These are phyloP conservation scores for Prinsepia uniflora DNA, from an alignment of 306 rosid genomes.

Conservation along the genomic window DNA sequence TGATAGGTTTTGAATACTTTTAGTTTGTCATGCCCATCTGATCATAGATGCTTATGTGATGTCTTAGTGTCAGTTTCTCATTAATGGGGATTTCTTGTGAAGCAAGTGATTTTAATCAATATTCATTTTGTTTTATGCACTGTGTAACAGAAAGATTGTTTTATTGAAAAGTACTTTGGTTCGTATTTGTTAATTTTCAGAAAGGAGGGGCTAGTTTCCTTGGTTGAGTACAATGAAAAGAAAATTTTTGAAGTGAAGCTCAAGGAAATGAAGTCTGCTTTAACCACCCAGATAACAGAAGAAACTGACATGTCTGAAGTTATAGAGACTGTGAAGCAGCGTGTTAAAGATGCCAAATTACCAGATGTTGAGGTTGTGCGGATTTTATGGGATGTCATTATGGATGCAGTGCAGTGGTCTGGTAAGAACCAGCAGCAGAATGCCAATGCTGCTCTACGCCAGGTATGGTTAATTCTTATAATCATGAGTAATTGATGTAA, in stretches of 20 bases:
- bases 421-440: constrained; percentile 99
- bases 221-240: constrained; percentile 97
- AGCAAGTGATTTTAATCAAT: not conserved
- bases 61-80: not conserved
- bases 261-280: constrained; percentile 90
- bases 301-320: constrained; percentile 91
- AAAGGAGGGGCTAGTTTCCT: constrained; percentile 83
- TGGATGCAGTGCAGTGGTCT: constrained; percentile 99
- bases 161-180: constrained; percentile 8
- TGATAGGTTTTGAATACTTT: not conserved
- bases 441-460: constrained; percentile 96
- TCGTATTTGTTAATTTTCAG: constrained; percentile 40
- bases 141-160: not conserved
- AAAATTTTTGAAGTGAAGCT: constrained; percentile 93
- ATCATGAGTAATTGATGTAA: not conserved
- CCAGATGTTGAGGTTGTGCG: constrained; percentile 81
- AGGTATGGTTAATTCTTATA: constrained; percentile 40
- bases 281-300: constrained; percentile 90
- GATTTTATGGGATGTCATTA: constrained; percentile 88
- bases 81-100: not conserved
- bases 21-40: not conserved
- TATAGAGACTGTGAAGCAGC: constrained; percentile 87
- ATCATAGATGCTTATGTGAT: not conserved
- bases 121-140: not conserved
- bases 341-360: constrained; percentile 87